Base-by-base conservation (phyloP, 495 filamentous ascomycete species). In the Xylaria curta region DNA sequence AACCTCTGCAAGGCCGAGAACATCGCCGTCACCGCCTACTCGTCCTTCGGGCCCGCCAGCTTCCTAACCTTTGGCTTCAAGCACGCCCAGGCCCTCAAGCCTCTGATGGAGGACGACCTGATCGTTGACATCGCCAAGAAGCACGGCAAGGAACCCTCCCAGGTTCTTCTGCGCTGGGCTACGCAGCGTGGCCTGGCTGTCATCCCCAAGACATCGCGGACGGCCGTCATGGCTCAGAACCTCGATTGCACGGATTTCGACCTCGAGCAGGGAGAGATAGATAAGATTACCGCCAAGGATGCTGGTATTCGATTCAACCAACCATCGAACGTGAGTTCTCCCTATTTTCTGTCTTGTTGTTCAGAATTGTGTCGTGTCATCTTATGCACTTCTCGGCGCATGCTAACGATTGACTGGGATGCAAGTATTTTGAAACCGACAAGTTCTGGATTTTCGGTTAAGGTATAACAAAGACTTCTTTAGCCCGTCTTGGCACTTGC, bases 171-270 rank as follows among this genome's bases (percentile, higher is more conserved):
- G 70, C 86, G 95, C 76, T 98, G 95, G 95, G 89, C 93, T 51
- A 97, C 95, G n/a, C 95, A 97, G 88, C 87, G 94, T n/a, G 90
- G 90, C 28, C 82, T 98, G 66, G 93, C 94, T 40, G 92, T 97
- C 76, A 98, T 98, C 78, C 95, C 95, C 72, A 97, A 97, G 90
- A 92, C 88, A 71, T 93, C 89, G 76, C 86, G 90, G 70, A 62
- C 69, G 8, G 69, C 71, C 80, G 81, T 73, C 81, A 87, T 78
- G 85, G 88, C 59, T 63, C 80, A 89, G 81, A 93, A 92, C 81
- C 81, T 95, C 76, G 84, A 91, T 74, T 87, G 89, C 64, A 87
- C 84, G 65, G 86, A 87, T 65, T 95, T 93, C 75, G 88, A 94
- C 64, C 81, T 97, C 62, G 84, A 84, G 64, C 74, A 87, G 73